phyloP scores from a whole-genome alignment of 176 grass and related monocot species.

The Aegilops bicornis region DNA sequence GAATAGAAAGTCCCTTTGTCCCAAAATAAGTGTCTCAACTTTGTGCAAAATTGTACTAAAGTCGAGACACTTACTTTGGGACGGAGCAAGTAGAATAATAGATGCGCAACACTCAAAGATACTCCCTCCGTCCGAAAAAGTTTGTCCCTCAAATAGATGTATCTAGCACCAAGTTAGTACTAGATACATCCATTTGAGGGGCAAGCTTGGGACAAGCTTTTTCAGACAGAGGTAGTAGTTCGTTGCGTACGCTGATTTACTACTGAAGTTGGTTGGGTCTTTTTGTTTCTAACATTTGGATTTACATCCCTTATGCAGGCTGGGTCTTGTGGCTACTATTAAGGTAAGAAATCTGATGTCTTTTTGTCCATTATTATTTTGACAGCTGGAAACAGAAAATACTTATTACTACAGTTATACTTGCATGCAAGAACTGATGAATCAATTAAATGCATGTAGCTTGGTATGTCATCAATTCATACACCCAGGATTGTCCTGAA shows the following conservation, averaged over 20 bases:
- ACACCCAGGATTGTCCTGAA: neutral
- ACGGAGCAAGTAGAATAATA: neutral
- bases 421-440: neutral
- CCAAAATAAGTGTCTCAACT: too few species aligned
- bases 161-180: too few species aligned
- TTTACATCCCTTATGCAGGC: constrained; percentile 51
- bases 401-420: neutral
- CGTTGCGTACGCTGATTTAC: neutral
- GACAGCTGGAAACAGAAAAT: neutral
- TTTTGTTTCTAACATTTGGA: neutral
- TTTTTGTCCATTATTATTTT: constrained; percentile 17
- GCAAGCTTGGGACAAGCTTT: too few species aligned
- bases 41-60: too few species aligned
- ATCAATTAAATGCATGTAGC: neutral
- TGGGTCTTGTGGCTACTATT: constrained; percentile 82
- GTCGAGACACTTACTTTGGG: too few species aligned
- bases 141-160: too few species aligned
- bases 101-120: neutral
- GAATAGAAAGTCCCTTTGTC: neutral
- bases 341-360: constrained; percentile 52
- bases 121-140: too few species aligned
- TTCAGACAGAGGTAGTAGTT: neutral
- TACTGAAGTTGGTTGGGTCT: neutral
- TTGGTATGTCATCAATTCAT: neutral
- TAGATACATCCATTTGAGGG: too few species aligned